phyloP scores from a whole-genome alignment of 371 early-diverging fungal genomes.

The Syncephalastrum racemosum region DNA sequence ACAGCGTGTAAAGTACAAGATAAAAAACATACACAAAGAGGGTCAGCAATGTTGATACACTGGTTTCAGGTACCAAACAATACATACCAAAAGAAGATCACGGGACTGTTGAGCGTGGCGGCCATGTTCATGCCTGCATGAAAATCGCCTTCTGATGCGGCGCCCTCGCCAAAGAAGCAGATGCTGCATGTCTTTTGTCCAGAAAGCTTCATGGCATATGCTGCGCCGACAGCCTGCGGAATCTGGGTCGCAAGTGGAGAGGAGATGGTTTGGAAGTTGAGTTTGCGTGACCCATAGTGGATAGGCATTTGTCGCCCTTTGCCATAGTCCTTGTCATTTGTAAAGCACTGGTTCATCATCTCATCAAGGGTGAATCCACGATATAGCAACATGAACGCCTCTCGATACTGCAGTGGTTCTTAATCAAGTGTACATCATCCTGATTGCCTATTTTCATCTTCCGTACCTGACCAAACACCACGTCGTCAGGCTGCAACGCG shows the following conservation, averaged over 20 bases:
- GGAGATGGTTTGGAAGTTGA: slow-evolving; percentile 95
- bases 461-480: slow-evolving; percentile 86
- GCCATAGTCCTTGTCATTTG: slow-evolving; percentile 84
- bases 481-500: slow-evolving; percentile 82
- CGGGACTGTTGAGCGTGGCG: slow-evolving; percentile 87
- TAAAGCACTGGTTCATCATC: slow-evolving; percentile 96
- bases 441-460: slow-evolving; percentile 2
- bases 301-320: slow-evolving; percentile 99
- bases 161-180: slow-evolving; percentile 98
- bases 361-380: slow-evolving; percentile 92
- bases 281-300: slow-evolving; percentile 87
- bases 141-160: slow-evolving; percentile 97
- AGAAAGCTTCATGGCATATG: slow-evolving; percentile 89
- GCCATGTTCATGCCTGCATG: slow-evolving; percentile 98
- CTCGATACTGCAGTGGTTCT: slow-evolving; percentile 77
- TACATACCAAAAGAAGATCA: slow-evolving; percentile 89
- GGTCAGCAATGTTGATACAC: no score
- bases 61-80: not conserved
- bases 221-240: slow-evolving; percentile 98
- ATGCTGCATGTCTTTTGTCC: slow-evolving; percentile 78
- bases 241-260: slow-evolving; percentile 96
- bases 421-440: not conserved
- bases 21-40: no score
- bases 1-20: not conserved
- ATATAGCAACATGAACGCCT: slow-evolving; percentile 90